A percentile compares a stretch with the other conserved stretches of the same genome.
Evolutionary conservation across 306 rosid genomes (phyloP).

Genomic region (Macrotyloma uniflorum): DNA sequence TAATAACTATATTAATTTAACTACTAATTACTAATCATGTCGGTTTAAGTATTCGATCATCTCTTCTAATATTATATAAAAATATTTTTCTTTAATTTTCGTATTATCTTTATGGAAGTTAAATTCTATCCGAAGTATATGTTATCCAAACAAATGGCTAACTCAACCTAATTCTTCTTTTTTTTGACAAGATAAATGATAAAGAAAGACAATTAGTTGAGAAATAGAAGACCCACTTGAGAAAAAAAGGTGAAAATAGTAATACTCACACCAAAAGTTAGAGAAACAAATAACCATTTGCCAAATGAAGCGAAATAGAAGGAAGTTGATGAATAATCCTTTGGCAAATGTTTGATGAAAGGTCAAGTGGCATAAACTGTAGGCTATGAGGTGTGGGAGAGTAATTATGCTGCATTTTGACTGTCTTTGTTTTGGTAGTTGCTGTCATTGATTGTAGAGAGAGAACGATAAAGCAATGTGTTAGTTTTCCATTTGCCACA

Average conservation of each 20-base stretch:
- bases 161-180: background rate
- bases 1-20: no score
- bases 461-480: slow-evolving; percentile 19
- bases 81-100: background rate
- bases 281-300: background rate
- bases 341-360: background rate
- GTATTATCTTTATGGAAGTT: background rate
- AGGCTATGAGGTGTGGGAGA: slow-evolving; percentile 21
- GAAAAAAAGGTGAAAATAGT: background rate
- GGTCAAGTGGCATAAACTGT: slow-evolving; percentile 23
- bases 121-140: no score
- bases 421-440: slow-evolving; percentile 25
- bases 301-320: background rate
- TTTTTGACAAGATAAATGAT: no score
- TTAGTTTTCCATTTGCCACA: slow-evolving; percentile 12
- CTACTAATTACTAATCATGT: no score
- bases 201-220: background rate
- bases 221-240: background rate
- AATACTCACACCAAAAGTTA: background rate
- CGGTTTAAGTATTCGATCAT: no score
- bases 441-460: slow-evolving; percentile 21
- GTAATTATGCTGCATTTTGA: slow-evolving; percentile 17
- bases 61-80: no score
- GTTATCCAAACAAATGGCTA: no score
- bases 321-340: background rate